These are phyloP conservation scores for Fusarium brevicatenulatum DNA, from an alignment of 2,329 filamentous ascomycete genomes.

Conservation along the genomic window DNA sequence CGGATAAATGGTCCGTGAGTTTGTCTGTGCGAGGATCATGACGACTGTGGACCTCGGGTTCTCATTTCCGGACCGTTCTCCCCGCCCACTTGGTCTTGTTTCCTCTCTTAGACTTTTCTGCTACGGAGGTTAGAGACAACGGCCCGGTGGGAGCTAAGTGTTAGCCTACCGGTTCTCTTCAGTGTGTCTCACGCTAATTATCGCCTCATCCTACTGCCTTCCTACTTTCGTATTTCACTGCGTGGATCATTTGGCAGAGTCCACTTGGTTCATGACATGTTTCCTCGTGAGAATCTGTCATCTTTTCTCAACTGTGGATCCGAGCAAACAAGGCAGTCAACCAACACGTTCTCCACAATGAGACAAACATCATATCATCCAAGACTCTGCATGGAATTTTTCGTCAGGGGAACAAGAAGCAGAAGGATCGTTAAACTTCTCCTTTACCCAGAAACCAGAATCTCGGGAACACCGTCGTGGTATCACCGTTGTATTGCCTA, in stretches of 20 bases:
- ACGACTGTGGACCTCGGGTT: not conserved
- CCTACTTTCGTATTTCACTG: fast-evolving
- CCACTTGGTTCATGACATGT: not conserved
- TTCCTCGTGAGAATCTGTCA: not conserved
- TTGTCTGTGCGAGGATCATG: not conserved
- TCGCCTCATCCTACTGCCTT: not conserved
- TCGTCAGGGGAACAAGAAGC: not conserved
- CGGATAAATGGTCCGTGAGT: not conserved
- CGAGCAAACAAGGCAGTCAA: not conserved
- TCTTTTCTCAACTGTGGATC: not conserved
- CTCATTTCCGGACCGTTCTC: not conserved
- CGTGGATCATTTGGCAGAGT: not conserved
- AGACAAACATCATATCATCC: not conserved
- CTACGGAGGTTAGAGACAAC: not conserved
- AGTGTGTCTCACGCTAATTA: not conserved
- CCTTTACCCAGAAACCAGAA: not conserved
- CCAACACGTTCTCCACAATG: not conserved
- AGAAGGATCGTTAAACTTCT: not conserved
- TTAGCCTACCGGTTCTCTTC: not conserved
- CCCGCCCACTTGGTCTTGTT: not conserved
- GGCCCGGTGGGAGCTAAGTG: not conserved
- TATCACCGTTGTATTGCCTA: not conserved
- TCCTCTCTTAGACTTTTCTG: not conserved
- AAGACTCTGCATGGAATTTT: not conserved
- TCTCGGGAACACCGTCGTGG: not conserved